Evolutionary conservation across 805 yeast genomes (phyloP).

Genomic region (Zygosaccharomyces lentus): DNA sequence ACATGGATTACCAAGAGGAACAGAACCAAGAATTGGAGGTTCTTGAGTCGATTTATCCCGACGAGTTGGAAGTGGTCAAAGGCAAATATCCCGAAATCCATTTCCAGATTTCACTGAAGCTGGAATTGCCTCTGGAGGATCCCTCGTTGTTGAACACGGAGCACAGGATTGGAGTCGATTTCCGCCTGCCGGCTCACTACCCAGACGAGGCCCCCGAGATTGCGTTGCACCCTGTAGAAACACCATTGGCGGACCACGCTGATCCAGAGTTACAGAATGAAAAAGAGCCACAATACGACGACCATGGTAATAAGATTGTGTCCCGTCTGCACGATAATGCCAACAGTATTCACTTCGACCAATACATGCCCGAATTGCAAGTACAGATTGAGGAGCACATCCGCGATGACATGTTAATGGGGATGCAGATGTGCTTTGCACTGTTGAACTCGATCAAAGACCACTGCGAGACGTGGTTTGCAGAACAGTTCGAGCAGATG

Average conservation of each 20-base stretch:
- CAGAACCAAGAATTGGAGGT: slow-evolving; percentile 89
- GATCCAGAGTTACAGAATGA: slow-evolving; percentile 37
- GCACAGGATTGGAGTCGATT: slow-evolving; percentile 55
- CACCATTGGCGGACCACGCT: slow-evolving; percentile 27
- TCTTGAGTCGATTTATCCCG: slow-evolving; percentile 87
- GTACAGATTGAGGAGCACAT: slow-evolving; percentile 37
- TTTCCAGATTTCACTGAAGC: slow-evolving; percentile 42
- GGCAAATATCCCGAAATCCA: slow-evolving; percentile 44
- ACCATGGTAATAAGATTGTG: slow-evolving; percentile 46
- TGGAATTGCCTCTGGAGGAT: slow-evolving; percentile 43
- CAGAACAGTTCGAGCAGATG: slow-evolving; percentile 46
- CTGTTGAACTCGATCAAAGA: slow-evolving; percentile 76
- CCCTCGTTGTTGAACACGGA: slow-evolving; percentile 44
- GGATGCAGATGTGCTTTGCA: slow-evolving; percentile 89
- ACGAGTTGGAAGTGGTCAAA: slow-evolving; percentile 53
- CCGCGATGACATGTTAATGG: slow-evolving; percentile 63
- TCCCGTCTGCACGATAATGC: slow-evolving; percentile 48
- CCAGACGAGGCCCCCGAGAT: slow-evolving; percentile 77
- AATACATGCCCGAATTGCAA: slow-evolving; percentile 39
- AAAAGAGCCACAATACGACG: slow-evolving; percentile 40
- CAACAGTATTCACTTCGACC: slow-evolving; percentile 54
- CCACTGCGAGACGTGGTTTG: slow-evolving; percentile 65
- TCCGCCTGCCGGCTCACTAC: slow-evolving; percentile 69
- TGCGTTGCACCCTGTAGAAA: slow-evolving; percentile 37
- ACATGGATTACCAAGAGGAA: slow-evolving; percentile 76